Conservation (phyloP, 345 rosid genomes). For the Pistacia vera region DNA sequence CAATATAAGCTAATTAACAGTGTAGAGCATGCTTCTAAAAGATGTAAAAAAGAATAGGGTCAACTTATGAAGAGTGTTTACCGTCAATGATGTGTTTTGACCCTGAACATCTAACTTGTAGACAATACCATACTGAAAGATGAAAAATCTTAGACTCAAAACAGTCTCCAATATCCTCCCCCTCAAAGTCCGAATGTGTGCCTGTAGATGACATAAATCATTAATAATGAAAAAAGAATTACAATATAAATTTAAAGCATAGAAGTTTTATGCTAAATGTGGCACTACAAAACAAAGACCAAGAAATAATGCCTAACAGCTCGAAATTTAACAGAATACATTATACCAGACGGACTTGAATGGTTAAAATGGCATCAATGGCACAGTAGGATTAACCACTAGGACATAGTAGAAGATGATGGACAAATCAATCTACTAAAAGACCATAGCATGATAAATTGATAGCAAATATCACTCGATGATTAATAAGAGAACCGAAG, state of each 20-base stretch:
- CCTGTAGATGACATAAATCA: conserved; percentile 44
- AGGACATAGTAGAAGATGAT: background rate
- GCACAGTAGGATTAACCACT: background rate
- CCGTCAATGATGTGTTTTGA: conserved; percentile 63
- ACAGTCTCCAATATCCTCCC: conserved; percentile 93
- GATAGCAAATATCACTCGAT: background rate
- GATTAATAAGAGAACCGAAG: background rate
- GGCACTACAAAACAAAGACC: background rate
- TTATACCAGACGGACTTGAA: background rate
- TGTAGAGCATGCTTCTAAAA: background rate
- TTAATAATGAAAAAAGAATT: conserved; percentile 1
- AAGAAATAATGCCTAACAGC: background rate
- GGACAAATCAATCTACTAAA: background rate
- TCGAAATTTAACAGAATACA: background rate
- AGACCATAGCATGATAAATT: background rate
- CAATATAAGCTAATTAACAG: background rate
- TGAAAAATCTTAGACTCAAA: conserved; percentile 80
- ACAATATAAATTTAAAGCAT: background rate
- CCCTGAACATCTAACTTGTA: conserved; percentile 77
- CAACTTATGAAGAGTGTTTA: conserved; percentile 24
- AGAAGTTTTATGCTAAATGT: background rate
- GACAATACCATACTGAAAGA: conserved; percentile 93
- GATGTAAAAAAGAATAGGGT: background rate
- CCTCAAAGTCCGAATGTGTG: conserved; percentile 76
- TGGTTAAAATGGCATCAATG: background rate